Base-by-base conservation (phyloP, 768 basidiomycete species). In the Cubamyces lactineus region DNA sequence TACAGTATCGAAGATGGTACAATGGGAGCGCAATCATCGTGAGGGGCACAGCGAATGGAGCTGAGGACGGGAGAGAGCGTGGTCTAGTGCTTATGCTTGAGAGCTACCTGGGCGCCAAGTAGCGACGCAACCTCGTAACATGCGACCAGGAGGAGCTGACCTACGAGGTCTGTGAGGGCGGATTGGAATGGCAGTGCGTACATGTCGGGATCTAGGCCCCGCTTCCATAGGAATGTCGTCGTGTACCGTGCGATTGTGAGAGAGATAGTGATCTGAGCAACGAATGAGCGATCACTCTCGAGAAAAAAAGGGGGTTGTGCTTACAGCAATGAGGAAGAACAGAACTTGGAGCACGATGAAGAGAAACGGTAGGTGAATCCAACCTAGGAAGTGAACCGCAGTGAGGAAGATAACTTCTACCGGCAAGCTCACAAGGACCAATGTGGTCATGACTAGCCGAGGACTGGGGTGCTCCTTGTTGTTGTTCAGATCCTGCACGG, bases 121-220 rank as follows among this genome's bases (percentile, higher is more conserved):
- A 67, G 67, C 1, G 84, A 81, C 3, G 88, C 87, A 28, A 92
- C 75, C 72, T 86, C 82, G 67, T 90, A 92, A 71, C 89, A 90
- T 0, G 83, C 67, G 1, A 93, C 92, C 9, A 98, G 83, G 8
- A 96, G 77, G 21, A 89, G 71, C 71, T 95, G 91, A 16, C 93
- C 92, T 34, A 91, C 75, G 53, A 96, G 84, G 72, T 96, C 93
- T 81, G 95, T 88, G 45, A 93, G 70, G 0, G 94, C 92, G 12
- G 92, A 94, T 66, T 96, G 94, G 26, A 96, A 84, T 8, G 95
- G 95, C n/a, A 98, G 77, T 1, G 94, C 94, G 72, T 96, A 96
- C 76, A 91, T 87, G 72, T 98, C 95, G 5, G 95, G 95, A 72
- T 98, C 95, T 26, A 86, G 79, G 12, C 84, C 79, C 57, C 79